Percentiles rank a stretch among this genome's conserved stretches.
These are phyloP conservation scores for Limnanthes douglasii DNA, from an alignment of 345 rosid genomes.

Conservation along the genomic window DNA sequence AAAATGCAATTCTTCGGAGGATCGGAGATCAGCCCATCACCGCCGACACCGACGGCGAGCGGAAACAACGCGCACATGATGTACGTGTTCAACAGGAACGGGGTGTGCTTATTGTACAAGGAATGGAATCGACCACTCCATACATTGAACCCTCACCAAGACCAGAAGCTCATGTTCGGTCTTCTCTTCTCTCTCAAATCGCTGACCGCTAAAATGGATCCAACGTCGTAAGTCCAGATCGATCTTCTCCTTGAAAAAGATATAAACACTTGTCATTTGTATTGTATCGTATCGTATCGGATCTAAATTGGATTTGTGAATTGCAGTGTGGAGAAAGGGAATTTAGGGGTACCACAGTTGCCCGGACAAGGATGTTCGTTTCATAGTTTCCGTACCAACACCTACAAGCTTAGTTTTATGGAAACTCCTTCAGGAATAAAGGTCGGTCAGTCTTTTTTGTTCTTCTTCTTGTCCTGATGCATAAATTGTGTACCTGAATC, in stretches of 20 bases:
- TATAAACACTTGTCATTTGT: too few species aligned
- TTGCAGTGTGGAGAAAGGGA: constrained; percentile 56
- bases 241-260: too few species aligned
- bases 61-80: constrained; percentile 92
- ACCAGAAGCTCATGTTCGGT: constrained; percentile 95
- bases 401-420: constrained; percentile 93
- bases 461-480: background rate
- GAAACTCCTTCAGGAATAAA: constrained; percentile 94
- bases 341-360: constrained; percentile 77
- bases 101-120: constrained; percentile 78
- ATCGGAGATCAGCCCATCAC: constrained; percentile 79
- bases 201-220: constrained; percentile 92
- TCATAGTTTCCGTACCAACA: constrained; percentile 80
- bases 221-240: constrained; percentile 49
- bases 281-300: background rate
- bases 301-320: background rate
- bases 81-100: constrained; percentile 70
- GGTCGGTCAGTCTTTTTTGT: constrained; percentile 28
- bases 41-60: constrained; percentile 49
- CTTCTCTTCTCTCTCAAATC: constrained; percentile 98
- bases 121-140: constrained; percentile 89
- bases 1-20: constrained; percentile 93
- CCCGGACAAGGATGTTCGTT: constrained; percentile 97
- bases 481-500: too few species aligned
- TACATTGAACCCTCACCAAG: constrained; percentile 74